phyloP scores from a whole-genome alignment of 73 alveolate species.

The Paramecium pentaurelia region DNA sequence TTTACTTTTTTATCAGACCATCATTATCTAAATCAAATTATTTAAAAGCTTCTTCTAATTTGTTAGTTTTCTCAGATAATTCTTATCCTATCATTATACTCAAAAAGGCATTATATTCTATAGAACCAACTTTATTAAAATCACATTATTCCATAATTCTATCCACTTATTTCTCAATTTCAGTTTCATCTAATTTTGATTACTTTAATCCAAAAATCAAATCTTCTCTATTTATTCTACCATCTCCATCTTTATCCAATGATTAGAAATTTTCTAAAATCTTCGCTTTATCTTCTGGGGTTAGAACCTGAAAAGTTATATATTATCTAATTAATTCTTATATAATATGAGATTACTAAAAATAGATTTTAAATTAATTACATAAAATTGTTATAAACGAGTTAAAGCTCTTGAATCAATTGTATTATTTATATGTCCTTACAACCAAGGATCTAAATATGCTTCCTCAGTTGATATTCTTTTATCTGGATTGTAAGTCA shows the following conservation, averaged over 20 bases:
- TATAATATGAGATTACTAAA: slow-evolving; percentile 12
- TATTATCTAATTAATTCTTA: background rate
- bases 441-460: background rate
- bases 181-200: background rate
- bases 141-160: background rate
- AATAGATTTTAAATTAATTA: background rate
- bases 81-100: background rate
- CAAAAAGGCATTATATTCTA: background rate
- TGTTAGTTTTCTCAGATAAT: background rate
- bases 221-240: slow-evolving; percentile 18
- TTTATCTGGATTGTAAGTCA: slow-evolving; percentile 37
- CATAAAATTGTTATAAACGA: slow-evolving; percentile 4
- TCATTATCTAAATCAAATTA: slow-evolving; percentile 16
- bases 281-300: background rate
- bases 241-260: slow-evolving; percentile 42
- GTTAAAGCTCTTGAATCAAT: slow-evolving; percentile 5
- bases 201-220: background rate
- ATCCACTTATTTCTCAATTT: background rate
- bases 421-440: background rate
- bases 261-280: background rate
- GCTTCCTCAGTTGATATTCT: slow-evolving; percentile 31
- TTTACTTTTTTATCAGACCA: background rate
- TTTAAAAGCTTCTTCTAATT: slow-evolving; percentile 26
- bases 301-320: slow-evolving; percentile 1
- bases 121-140: background rate